Conservation (phyloP, 2,329 filamentous ascomycete genomes). For the Aspergillus sergii region DNA sequence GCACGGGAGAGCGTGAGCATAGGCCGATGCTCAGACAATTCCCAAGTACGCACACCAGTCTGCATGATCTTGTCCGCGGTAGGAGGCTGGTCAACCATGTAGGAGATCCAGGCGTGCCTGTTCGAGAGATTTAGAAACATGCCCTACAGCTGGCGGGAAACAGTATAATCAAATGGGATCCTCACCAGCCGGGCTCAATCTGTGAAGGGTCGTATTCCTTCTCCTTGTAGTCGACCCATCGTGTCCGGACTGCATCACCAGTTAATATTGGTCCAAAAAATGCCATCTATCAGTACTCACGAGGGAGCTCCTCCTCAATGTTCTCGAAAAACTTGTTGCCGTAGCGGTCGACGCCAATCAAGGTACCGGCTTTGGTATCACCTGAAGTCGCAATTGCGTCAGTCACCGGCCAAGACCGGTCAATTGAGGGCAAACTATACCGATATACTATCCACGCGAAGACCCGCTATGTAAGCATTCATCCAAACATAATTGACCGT, state of each 20-base stretch:
- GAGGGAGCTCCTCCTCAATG: slow-evolving; percentile 80
- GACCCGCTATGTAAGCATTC: slow-evolving; percentile 25
- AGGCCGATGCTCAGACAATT: slow-evolving; percentile 70
- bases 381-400: slow-evolving; percentile 55
- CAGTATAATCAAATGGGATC: not conserved
- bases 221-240: slow-evolving; percentile 97
- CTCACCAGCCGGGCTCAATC: slow-evolving; percentile 85
- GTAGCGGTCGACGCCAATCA: slow-evolving; percentile 83
- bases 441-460: slow-evolving; percentile 42
- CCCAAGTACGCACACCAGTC: slow-evolving; percentile 71
- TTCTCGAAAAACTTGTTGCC: slow-evolving; percentile 99
- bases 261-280: slow-evolving; percentile 19
- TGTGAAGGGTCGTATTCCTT: slow-evolving; percentile 67
- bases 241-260: slow-evolving; percentile 71
- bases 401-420: slow-evolving; percentile 15
- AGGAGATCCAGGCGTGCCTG: slow-evolving; percentile 97
- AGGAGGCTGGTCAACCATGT: slow-evolving; percentile 85
- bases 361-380: slow-evolving; percentile 91
- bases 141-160: not conserved
- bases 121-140: not conserved
- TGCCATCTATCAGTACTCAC: slow-evolving; percentile 54
- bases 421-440: slow-evolving; percentile 29
- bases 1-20: slow-evolving; percentile 75
- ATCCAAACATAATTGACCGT: not conserved
- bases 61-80: slow-evolving; percentile 72